Percentiles rank a stretch among this genome's conserved stretches.
Conservation (phyloP, 2,329 filamentous ascomycete genomes). For the Cladophialophora bantiana region DNA sequence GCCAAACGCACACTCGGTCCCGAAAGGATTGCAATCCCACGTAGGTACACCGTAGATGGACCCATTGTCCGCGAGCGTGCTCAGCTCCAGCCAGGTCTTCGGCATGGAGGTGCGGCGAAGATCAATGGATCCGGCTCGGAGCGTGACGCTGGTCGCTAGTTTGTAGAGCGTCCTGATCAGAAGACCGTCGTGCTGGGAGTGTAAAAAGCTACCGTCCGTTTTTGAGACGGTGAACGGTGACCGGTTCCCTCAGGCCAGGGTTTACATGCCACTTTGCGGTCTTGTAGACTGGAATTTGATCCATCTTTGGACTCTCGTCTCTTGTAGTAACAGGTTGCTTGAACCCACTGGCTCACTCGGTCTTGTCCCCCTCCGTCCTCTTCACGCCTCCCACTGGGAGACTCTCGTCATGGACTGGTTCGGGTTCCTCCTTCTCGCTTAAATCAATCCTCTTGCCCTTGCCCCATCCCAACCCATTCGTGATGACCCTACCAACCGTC, state of each 20-base stretch:
- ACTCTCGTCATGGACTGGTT: background rate
- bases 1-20: background rate
- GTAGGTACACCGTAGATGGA: background rate
- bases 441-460: slow-evolving; percentile 40
- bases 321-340: background rate
- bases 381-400: background rate
- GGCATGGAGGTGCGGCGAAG: background rate
- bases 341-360: slow-evolving; percentile 4
- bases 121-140: background rate
- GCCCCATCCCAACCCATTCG: slow-evolving; percentile 29
- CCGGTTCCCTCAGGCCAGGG: background rate
- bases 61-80: background rate
- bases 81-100: background rate
- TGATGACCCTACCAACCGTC: slow-evolving; percentile 61
- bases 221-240: background rate
- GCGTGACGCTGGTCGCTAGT: background rate
- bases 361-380: slow-evolving; percentile 7
- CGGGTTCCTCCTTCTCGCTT: slow-evolving; percentile 35
- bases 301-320: background rate
- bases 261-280: background rate
- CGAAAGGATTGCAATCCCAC: background rate
- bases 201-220: background rate
- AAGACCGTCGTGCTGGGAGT: background rate
- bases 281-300: background rate
- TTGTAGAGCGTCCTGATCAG: background rate